Evolutionary conservation across 2,329 filamentous ascomycete species (phyloP), one percentile per base, ranked within the genome.

Genomic region (Camillea tinctor): DNA sequence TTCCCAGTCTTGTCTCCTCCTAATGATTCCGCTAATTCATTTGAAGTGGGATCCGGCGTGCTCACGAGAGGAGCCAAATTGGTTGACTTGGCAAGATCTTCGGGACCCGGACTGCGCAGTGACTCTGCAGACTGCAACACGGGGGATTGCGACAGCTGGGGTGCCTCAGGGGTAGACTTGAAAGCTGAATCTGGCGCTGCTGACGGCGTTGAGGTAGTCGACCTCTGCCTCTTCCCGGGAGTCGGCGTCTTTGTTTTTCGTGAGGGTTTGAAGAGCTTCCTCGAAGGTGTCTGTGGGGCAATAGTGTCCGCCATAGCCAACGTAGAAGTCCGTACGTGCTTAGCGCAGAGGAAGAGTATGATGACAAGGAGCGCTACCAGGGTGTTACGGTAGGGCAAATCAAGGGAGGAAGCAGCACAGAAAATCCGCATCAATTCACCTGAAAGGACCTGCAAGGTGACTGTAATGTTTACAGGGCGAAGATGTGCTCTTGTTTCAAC

Each of bases 251-350:
- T 73, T 36, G 67, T 73, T 52, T 70, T 73, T 50, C 60, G 69
- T 20, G 72, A 69, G 50, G 72, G 64, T 61, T 73, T 73, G 61
- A 74, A 74, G 17, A 74, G 62, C 62, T 72, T 73, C 60, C 61
- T 70, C 23, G 70, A 63, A n/a, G 71, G 67, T 30, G 71, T 71
- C 52, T 68, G 69, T 15, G 71, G 68, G 50, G 62, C 54, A 50
- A 69, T 49, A 40, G 67, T 65, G 61, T 72, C 70, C 44, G 70
- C 68, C 69, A 73, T 70, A 52, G 50, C 59, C 55, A 60, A 50
- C 26, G 60, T 52, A 53, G 65, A 50, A 44, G 56, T 59, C 17
- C 60, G 63, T 40, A 71, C 62, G 19, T 63, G 67, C 56, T 64
- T 60, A 17, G 64, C 61, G 58, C 64, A 64, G 9, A 68, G 52